A percentile compares a stretch with the other conserved stretches of the same genome.
phyloP scores from a whole-genome alignment of 345 rosid species.

The Firmiana major region DNA sequence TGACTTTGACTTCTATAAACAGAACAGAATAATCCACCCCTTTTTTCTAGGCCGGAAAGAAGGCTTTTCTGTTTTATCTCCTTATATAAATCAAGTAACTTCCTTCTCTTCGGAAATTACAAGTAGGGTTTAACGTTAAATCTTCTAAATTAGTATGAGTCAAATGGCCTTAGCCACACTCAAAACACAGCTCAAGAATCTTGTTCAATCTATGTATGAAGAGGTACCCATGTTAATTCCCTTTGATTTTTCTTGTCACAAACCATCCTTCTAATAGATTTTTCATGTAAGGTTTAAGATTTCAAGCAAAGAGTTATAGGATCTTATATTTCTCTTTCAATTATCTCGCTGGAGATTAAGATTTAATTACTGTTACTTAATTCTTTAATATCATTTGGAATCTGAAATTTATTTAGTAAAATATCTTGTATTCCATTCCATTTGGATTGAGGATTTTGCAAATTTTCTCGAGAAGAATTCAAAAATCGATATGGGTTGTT shows the following conservation, averaged over 20 bases:
- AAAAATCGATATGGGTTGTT: neutral
- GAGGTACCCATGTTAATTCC: neutral
- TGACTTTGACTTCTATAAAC: conserved; percentile 4
- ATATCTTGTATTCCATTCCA: neutral
- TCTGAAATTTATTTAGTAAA: neutral
- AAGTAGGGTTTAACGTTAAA: neutral
- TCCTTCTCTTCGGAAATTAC: neutral
- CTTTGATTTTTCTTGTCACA: neutral
- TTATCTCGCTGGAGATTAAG: neutral
- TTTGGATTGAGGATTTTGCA: neutral
- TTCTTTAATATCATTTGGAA: neutral
- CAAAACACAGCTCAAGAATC: conserved; percentile 8
- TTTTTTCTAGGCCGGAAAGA: neutral
- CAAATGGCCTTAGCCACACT: conserved; percentile 7
- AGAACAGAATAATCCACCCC: neutral
- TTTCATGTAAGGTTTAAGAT: neutral
- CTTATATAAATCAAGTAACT: neutral
- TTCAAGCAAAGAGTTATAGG: neutral
- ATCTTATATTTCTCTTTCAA: neutral
- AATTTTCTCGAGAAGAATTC: neutral
- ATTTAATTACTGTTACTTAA: neutral
- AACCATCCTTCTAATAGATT: neutral
- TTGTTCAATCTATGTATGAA: conserved; percentile 12
- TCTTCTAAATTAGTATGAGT: neutral
- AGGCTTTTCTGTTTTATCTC: neutral